Evolutionary conservation across 352 stramenopile species (phyloP).

Genomic region (Pythium aquatile): DNA sequence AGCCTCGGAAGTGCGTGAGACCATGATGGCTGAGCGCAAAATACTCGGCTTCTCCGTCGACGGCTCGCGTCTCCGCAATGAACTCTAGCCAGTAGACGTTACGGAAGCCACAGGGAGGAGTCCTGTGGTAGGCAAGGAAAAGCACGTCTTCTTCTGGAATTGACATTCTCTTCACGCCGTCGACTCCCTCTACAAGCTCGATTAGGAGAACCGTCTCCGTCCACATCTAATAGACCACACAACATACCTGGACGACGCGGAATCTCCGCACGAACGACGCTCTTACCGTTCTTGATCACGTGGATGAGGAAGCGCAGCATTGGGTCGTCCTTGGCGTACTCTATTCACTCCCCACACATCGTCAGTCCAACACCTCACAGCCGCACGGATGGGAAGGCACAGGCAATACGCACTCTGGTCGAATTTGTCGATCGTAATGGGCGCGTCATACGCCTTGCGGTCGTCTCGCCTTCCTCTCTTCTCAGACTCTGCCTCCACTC

Average conservation of each 20-base stretch:
- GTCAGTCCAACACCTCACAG: background rate
- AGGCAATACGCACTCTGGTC: conserved; percentile 15
- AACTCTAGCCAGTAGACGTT: conserved; percentile 71
- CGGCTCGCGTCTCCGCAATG: conserved; percentile 33
- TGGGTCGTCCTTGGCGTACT: conserved; percentile 43
- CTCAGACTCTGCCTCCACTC: background rate
- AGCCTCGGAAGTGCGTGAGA: conserved; percentile 49
- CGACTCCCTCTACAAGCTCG: background rate
- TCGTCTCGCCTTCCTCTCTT: background rate
- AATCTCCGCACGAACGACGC: conserved; percentile 21
- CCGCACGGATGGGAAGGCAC: too few species aligned
- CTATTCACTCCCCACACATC: conserved; percentile 19
- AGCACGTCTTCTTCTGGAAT: conserved; percentile 53
- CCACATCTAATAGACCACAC: too few species aligned
- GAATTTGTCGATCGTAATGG: conserved; percentile 19
- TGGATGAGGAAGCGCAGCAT: conserved; percentile 47
- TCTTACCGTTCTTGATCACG: conserved; percentile 40
- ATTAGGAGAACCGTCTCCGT: background rate
- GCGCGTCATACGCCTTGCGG: background rate
- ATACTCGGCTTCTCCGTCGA: conserved; percentile 39
- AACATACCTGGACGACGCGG: conserved; percentile 12
- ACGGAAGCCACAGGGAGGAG: conserved; percentile 54
- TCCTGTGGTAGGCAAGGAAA: conserved; percentile 40
- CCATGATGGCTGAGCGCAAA: conserved; percentile 59
- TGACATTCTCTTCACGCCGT: conserved; percentile 26